phyloP scores from a whole-genome alignment of 176 grass and related monocot genomes.

The Aegilops sharonensis region DNA sequence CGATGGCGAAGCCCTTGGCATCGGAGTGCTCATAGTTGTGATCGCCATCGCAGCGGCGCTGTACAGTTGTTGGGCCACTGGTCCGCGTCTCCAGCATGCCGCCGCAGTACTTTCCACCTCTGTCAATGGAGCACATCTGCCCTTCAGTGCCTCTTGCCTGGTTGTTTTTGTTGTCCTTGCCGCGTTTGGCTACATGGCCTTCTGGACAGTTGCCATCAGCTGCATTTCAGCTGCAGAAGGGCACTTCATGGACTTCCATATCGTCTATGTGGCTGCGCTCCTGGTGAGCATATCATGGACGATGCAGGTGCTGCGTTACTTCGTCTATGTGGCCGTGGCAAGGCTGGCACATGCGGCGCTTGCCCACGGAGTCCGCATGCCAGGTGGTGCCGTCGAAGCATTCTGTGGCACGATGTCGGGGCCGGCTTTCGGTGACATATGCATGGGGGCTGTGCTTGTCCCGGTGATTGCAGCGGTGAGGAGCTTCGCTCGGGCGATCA shows the following conservation, averaged over 20 bases:
- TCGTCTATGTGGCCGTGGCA: conserved; percentile 66
- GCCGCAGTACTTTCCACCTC: conserved; percentile 58
- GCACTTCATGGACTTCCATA: conserved; percentile 43
- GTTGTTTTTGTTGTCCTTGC: conserved; percentile 52
- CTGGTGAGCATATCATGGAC: conserved; percentile 84
- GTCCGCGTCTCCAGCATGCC: conserved; percentile 64
- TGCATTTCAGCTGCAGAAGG: conserved; percentile 59
- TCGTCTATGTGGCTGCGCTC: conserved; percentile 58
- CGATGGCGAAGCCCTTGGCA: conserved; percentile 48
- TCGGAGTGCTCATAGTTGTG: conserved; percentile 52
- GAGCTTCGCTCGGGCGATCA: conserved; percentile 58
- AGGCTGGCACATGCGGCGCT: conserved; percentile 58
- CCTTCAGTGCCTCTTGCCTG: conserved; percentile 34
- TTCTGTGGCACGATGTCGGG: conserved; percentile 44
- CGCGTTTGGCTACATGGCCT: conserved; percentile 55
- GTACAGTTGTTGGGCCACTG: conserved; percentile 77
- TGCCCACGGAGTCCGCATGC: conserved; percentile 38
- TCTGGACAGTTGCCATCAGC: conserved; percentile 81
- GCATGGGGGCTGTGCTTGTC: conserved; percentile 61
- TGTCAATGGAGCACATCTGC: conserved; percentile 41
- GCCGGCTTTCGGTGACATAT: conserved; percentile 73
- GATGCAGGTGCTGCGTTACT: conserved; percentile 71
- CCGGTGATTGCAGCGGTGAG: conserved; percentile 49
- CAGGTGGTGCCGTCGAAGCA: conserved; percentile 38
- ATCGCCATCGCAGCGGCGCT: conserved; percentile 48